Evolutionary conservation across 371 early-diverging fungal genomes (phyloP), one percentile per base, ranked within the genome.

Genomic region (Mucor lusitanicus): DNA sequence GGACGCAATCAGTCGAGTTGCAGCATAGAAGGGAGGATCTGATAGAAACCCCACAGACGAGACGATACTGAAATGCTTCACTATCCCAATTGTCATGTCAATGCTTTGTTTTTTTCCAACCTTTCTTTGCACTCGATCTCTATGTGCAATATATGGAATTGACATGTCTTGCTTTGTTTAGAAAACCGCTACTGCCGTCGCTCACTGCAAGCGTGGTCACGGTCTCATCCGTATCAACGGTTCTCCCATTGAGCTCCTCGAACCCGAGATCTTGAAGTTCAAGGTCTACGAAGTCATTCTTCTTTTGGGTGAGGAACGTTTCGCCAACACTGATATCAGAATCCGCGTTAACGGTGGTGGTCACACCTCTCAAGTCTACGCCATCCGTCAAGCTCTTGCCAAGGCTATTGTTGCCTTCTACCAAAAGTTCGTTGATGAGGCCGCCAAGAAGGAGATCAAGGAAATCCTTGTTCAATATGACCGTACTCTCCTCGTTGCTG

Each of bases 121-220:
- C 23, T 25, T 13, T 25, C 11, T 53, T 53, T 23, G 11, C 9
- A 27, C 23, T 53, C 27, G 27, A 2, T 53, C 23, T 19, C 27
- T 7, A 21, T 21, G 48, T 27, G 1, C 5, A 53, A 12, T 27
- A 56, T 9, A 13, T 25, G 5, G 23, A 23, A 23, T 56, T 56
- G 56, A 56, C 53, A 32, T 56, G n/a, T 56, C 17, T 30, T 25
- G 3, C 13, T 27, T 46, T 21, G 12, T n/a, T 56, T 65, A 98
- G 96, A 99, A 99, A 92, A 99, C 97, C 87, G 99, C 99, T 82
- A 96, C 98, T 72, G 99, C 99, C 75, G 97, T 96, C 71, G 98
- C 99, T 75, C 92, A 94, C 89, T 98, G 97, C 93, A 97, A 96
- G 90, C 93, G 94, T 81, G 97, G 99, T 67, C 90, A 90, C 81